These are phyloP conservation scores for Coemansia sp. DNA, from an alignment of 192 early-diverging fungal species.

Conservation along the genomic window DNA sequence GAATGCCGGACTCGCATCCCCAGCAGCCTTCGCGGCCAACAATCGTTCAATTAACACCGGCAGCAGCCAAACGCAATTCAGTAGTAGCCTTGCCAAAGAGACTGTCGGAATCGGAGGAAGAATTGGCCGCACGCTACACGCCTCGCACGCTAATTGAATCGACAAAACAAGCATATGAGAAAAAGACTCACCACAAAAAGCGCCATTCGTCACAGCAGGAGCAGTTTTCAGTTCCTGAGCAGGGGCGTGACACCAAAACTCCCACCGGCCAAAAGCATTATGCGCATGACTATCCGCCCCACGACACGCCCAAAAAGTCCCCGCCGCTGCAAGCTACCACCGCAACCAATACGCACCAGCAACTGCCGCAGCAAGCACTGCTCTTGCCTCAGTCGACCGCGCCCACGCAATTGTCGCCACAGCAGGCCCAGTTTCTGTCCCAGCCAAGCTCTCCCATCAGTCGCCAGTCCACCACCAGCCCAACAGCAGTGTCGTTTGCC, in stretches of 20 bases:
- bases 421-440: neutral
- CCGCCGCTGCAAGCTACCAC: neutral
- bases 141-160: slow-evolving; percentile 40
- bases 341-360: too few relatives aligned
- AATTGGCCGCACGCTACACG: slow-evolving; percentile 14
- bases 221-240: too few relatives aligned
- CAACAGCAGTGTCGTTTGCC: slow-evolving; percentile 7
- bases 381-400: too few relatives aligned
- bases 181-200: too few relatives aligned
- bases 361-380: too few relatives aligned
- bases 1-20: too few relatives aligned
- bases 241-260: slow-evolving; percentile 26
- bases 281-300: slow-evolving; percentile 8
- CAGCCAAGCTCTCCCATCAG: slow-evolving; percentile 3
- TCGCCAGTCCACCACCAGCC: neutral
- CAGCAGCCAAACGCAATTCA: neutral
- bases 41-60: slow-evolving; percentile 36
- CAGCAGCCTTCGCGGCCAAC: slow-evolving; percentile 16
- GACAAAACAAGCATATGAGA: slow-evolving; percentile 17
- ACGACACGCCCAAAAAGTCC: neutral
- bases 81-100: too few relatives aligned
- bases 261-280: slow-evolving; percentile 2
- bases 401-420: too few relatives aligned
- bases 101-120: neutral
- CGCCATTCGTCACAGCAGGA: too few relatives aligned